phyloP scores from a whole-genome alignment of 2,329 filamentous ascomycete genomes.

The Sclerotinia nivalis region DNA sequence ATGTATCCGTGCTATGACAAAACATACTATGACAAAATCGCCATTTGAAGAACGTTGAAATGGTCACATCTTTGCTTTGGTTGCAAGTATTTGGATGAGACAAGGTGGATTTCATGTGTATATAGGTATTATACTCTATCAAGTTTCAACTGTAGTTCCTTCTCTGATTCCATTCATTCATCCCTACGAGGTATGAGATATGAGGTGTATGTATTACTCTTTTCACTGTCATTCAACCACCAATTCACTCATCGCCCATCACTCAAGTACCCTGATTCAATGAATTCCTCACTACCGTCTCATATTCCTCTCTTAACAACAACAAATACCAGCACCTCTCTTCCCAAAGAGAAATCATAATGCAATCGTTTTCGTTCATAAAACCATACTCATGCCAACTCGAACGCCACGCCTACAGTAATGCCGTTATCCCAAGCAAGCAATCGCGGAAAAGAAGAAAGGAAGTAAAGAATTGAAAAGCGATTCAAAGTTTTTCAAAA shows the following conservation, averaged over 20 bases:
- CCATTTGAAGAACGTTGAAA: background rate
- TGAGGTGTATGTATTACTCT: background rate
- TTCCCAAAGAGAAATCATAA: background rate
- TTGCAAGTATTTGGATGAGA: background rate
- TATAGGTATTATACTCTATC: slow-evolving; percentile 12
- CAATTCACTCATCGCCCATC: background rate
- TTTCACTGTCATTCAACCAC: background rate
- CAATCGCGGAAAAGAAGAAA: background rate
- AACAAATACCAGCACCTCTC: background rate
- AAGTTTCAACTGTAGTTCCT: background rate
- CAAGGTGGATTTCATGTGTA: background rate
- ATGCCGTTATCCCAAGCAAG: slow-evolving; percentile 4
- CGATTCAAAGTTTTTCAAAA: background rate
- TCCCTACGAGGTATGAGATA: background rate
- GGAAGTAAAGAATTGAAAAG: background rate
- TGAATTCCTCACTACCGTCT: background rate
- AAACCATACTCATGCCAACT: slow-evolving; percentile 1
- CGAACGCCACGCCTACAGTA: slow-evolving; percentile 14
- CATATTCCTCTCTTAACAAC: background rate
- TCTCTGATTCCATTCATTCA: background rate
- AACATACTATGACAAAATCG: too few relatives aligned
- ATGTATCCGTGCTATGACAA: background rate
- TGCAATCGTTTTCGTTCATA: slow-evolving; percentile 2
- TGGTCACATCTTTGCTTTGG: background rate
- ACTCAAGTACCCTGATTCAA: background rate